phyloP scores from a whole-genome alignment of 768 basidiomycete genomes.

The Lactarius pseudohatsudake region DNA sequence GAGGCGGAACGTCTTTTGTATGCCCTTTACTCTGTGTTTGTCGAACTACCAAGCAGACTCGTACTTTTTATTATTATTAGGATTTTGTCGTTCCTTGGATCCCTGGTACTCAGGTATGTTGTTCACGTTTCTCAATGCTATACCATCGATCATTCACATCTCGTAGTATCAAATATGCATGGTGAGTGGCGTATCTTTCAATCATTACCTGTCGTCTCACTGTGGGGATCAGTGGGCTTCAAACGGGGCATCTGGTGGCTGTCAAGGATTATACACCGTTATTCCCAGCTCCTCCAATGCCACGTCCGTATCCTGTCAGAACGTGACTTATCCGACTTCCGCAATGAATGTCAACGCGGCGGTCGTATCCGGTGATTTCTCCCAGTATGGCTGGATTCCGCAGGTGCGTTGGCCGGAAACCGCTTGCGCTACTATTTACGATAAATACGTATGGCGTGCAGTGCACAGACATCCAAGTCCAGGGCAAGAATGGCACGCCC shows the following conservation, averaged over 20 bases:
- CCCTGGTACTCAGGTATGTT: conserved; percentile 53
- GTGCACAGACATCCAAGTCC: conserved; percentile 59
- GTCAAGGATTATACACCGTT: conserved; percentile 57
- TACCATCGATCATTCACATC: not conserved
- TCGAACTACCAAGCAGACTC: conserved; percentile 5
- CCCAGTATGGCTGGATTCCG: conserved; percentile 59
- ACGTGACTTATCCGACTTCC: conserved; percentile 46
- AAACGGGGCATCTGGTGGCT: conserved; percentile 59
- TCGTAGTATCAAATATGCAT: conserved; percentile 65
- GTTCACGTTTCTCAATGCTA: not conserved
- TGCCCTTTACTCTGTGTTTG: conserved; percentile 31
- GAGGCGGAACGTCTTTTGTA: conserved; percentile 48
- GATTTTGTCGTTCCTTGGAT: conserved; percentile 59
- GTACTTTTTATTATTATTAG: conserved; percentile 38
- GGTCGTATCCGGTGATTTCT: conserved; percentile 51
- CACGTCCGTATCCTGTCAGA: conserved; percentile 46
- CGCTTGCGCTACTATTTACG: not conserved
- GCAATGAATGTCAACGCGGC: conserved; percentile 47
- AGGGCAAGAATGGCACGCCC: conserved; percentile 55
- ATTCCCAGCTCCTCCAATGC: conserved; percentile 41
- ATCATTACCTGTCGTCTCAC: not conserved
- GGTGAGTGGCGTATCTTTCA: conserved; percentile 38
- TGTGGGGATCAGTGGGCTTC: conserved; percentile 48
- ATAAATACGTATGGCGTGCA: conserved; percentile 28
- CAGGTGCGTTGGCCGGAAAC: conserved; percentile 40